Evolutionary conservation across 768 basidiomycete species (phyloP).

Genomic region (Rubroboletus pulcherrimus): DNA sequence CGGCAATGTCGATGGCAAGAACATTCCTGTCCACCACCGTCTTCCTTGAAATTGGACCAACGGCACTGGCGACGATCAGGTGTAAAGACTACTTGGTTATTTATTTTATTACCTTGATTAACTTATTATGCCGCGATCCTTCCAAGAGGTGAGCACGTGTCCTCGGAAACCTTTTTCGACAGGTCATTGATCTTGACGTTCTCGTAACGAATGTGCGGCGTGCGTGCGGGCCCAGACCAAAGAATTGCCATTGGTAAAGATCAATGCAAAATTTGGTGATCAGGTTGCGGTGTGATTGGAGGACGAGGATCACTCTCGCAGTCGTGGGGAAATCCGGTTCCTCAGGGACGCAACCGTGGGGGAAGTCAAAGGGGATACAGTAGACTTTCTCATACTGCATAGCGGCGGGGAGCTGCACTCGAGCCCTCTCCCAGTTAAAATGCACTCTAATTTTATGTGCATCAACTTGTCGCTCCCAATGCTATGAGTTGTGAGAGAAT

Average conservation of each 20-base stretch:
- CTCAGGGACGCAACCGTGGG: neutral
- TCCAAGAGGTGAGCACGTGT: too few relatives aligned
- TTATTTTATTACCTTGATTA: too few relatives aligned
- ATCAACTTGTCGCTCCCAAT: neutral
- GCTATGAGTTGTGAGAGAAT: neutral
- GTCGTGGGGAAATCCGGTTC: neutral
- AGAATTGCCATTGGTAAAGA: too few relatives aligned
- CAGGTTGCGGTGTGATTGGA: neutral
- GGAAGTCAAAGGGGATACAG: neutral
- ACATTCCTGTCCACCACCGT: neutral
- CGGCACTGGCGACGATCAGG: too few relatives aligned
- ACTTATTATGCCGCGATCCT: too few relatives aligned
- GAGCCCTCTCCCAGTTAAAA: neutral
- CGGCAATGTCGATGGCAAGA: neutral
- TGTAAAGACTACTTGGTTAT: too few relatives aligned
- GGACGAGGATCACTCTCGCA: neutral
- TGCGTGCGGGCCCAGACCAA: neutral
- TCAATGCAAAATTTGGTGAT: neutral
- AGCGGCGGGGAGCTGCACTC: neutral
- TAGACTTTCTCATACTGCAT: neutral
- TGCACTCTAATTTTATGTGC: neutral
- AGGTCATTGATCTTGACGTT: neutral
- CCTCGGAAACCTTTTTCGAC: neutral
- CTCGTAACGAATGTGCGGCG: neutral
- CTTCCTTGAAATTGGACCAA: too few relatives aligned